Base-by-base conservation (phyloP, 225 moss, liverwort and hornwort species). In the Pleurozium schreberi region DNA sequence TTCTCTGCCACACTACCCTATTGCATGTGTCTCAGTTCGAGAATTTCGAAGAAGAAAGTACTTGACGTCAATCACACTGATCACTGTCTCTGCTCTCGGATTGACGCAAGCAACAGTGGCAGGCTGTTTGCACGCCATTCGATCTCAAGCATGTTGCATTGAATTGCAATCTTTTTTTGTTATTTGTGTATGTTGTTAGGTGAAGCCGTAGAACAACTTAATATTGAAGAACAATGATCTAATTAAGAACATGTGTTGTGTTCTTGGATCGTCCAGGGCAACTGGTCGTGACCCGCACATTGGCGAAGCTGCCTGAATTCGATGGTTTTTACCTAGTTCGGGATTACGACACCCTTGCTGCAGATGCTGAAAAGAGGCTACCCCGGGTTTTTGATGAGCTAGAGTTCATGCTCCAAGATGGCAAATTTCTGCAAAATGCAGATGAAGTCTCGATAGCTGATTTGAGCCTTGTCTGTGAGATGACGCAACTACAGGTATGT, bases 401-500 rank as follows among this genome's bases (percentile, higher is more conserved):
- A 10, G 92, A 91, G 55, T 40, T 52, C 53, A 85, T 92, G 90
- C 75, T 92, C 6, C 88, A 84, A 69, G 63, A 88, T 10, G 76
- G 89, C 81, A 92, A 90, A 69, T 93, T 33, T 83, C 47, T 93
- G 69, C 90, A 90, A 30, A 86, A 89, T 25, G 87, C 86, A 31
- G 83, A 93, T 9, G 40, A 89, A 17, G 69, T 88, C 63, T 92
- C 93, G 55, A 91, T 92, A 64, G 92, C 88, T 47, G 92, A 92
- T 84, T 69, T 93, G 75, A 91, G 92, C 65, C 85, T 93, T 25
- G 80, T 45, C 18, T 86, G 92, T 84, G 76, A 88, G 75, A 1
- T 91, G 38, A 58, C 62, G 61, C 86, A 88, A 26, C 63, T 93
- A 5, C 78, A 88, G 93, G 90, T 93, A 82, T 6, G 42, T 18